Conservation (phyloP, 176 grass and related monocot species). For the Hordeum marinum region DNA sequence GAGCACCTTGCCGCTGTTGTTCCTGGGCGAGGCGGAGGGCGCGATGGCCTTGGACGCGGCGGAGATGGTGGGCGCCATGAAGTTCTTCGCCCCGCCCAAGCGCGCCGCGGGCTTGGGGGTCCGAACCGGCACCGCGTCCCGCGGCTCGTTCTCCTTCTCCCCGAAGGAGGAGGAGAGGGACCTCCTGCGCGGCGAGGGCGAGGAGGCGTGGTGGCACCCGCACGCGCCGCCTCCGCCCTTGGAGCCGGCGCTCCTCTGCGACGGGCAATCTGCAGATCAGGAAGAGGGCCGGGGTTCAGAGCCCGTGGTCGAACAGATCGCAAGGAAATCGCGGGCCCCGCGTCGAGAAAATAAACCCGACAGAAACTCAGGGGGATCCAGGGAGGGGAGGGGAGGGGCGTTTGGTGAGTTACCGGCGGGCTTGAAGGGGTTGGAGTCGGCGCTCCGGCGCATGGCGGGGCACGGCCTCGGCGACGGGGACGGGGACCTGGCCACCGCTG, state of each 20-base stretch:
- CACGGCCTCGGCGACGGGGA: constrained; percentile 22
- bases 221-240: constrained; percentile 3
- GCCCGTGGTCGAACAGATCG: neutral
- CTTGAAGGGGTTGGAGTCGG: constrained; percentile 42
- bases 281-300: neutral
- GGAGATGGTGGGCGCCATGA: constrained; percentile 96
- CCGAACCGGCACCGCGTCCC: neutral
- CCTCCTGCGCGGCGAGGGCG: constrained; percentile 21
- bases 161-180: neutral
- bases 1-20: constrained; percentile 32
- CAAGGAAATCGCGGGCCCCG: neutral
- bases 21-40: constrained; percentile 35
- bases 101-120: constrained; percentile 18
- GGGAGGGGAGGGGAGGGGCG: neutral
- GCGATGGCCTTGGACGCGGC: constrained; percentile 59
- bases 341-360: neutral
- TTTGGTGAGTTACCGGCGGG: neutral
- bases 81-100: constrained; percentile 41
- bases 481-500: constrained; percentile 36
- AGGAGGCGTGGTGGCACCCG: constrained; percentile 17
- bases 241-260: constrained; percentile 30
- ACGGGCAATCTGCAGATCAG: constrained; percentile 29
- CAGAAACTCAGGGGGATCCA: neutral
- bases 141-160: constrained; percentile 60
- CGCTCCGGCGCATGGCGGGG: constrained; percentile 35